Percentiles rank a stretch among this genome's conserved stretches.
Evolutionary conservation across 768 basidiomycete species (phyloP).

Genomic region (Tulasnella sp.): DNA sequence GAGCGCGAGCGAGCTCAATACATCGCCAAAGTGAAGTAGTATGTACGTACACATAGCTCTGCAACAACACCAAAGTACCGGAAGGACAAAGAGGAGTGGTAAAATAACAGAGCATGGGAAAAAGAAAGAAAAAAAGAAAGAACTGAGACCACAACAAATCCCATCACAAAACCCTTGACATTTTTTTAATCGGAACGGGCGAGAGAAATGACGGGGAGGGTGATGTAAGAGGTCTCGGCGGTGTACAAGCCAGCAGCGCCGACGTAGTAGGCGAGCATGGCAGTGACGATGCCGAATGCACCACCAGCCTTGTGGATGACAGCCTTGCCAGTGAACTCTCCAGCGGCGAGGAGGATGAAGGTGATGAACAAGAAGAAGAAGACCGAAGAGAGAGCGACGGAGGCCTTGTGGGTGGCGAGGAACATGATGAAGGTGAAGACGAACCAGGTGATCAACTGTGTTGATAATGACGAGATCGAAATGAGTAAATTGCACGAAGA

Average conservation of each 20-base stretch:
- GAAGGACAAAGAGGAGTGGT: background rate
- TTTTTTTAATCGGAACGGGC: slow-evolving; percentile 4
- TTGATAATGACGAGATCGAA: background rate
- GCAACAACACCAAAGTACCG: background rate
- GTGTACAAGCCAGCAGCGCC: slow-evolving; percentile 40
- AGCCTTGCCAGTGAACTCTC: slow-evolving; percentile 39
- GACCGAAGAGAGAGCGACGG: slow-evolving; percentile 48
- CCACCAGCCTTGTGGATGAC: slow-evolving; percentile 38
- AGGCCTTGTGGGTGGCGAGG: slow-evolving; percentile 51
- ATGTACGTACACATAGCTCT: slow-evolving; percentile 2
- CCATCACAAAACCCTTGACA: background rate
- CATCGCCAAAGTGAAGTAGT: background rate
- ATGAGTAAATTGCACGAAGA: background rate
- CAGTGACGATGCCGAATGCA: slow-evolving; percentile 38
- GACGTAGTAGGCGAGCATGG: slow-evolving; percentile 39
- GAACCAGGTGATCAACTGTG: slow-evolving; percentile 64
- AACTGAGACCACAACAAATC: background rate
- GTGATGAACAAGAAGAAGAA: slow-evolving; percentile 55
- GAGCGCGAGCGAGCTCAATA: background rate
- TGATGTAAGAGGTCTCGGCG: slow-evolving; percentile 35
- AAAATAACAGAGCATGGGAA: background rate
- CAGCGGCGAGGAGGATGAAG: slow-evolving; percentile 48
- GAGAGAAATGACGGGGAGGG: slow-evolving; percentile 17
- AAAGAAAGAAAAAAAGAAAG: background rate
- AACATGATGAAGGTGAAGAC: slow-evolving; percentile 51